Conservation (phyloP, 78 protist genomes). For the Anaeramoeba ignava region DNA sequence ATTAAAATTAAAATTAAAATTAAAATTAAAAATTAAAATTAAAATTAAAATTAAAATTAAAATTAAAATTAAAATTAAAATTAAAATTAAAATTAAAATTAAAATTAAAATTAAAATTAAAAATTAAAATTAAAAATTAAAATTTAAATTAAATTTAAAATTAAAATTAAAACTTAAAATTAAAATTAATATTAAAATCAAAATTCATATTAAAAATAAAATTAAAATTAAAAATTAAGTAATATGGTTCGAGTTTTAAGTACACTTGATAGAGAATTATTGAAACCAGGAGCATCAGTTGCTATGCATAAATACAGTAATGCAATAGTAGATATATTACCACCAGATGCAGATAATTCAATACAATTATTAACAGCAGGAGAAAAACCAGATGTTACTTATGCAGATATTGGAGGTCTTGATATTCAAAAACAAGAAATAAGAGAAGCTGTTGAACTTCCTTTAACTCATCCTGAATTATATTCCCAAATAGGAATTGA, state of each 20-base stretch:
- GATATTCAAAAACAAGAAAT: constrained; percentile 99
- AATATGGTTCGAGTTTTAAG: constrained; percentile 87
- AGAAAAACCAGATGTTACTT: constrained; percentile 56
- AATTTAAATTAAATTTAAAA: too few relatives aligned
- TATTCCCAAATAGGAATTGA: constrained; percentile 90
- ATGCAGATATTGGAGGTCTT: constrained; percentile 58
- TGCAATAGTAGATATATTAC: constrained; percentile 90
- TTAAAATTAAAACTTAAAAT: too few relatives aligned
- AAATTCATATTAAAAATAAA: too few relatives aligned
- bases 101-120: too few relatives aligned
- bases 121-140: too few relatives aligned
- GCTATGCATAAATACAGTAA: constrained; percentile 87
- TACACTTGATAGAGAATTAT: constrained; percentile 93
- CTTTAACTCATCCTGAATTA: constrained; percentile 67
- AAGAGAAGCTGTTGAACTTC: constrained; percentile 99
- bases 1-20: too few relatives aligned
- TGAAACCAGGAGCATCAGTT: constrained; percentile 94
- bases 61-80: too few relatives aligned
- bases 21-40: too few relatives aligned
- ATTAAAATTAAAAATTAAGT: too few relatives aligned
- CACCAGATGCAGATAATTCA: constrained; percentile 94
- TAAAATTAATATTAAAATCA: too few relatives aligned
- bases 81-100: too few relatives aligned
- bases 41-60: too few relatives aligned
- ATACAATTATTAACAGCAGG: constrained; percentile 65